Percentiles rank a stretch among this genome's conserved stretches.
Evolutionary conservation across 257 asterid species (phyloP).

Genomic region (Gentiana dahurica): DNA sequence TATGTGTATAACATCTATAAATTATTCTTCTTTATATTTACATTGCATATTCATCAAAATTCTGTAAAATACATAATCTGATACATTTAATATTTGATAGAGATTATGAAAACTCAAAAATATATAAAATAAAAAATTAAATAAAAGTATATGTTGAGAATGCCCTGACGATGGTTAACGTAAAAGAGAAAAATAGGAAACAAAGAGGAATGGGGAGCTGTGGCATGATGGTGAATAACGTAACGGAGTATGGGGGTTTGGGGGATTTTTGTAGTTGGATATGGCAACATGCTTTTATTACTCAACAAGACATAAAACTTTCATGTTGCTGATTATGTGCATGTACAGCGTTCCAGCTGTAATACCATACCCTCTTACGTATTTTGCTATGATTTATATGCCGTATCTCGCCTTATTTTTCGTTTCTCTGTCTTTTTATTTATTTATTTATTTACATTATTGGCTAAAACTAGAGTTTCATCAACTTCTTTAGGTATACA

Average conservation of each 20-base stretch:
- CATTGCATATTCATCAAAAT: no score
- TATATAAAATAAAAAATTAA: no score
- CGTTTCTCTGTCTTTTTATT: not conserved
- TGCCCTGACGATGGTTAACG: no score
- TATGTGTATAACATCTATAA: no score
- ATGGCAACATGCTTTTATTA: slow-evolving; percentile 24
- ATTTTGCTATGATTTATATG: slow-evolving; percentile 2
- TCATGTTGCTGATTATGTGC: slow-evolving; percentile 31
- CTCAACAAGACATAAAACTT: slow-evolving; percentile 20
- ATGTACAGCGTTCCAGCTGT: slow-evolving; percentile 17
- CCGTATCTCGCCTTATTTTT: not conserved
- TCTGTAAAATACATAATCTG: no score
- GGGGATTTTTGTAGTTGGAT: slow-evolving; percentile 21
- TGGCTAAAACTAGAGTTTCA: not conserved
- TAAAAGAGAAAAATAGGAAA: not conserved
- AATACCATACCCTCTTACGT: slow-evolving; percentile 15
- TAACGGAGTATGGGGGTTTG: slow-evolving; percentile 21
- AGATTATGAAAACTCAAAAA: no score
- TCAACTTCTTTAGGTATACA: not conserved
- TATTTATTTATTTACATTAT: not conserved
- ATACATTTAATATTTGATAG: no score
- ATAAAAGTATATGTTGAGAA: no score
- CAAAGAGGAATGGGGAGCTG: slow-evolving; percentile 4
- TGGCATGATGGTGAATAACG: slow-evolving; percentile 29
- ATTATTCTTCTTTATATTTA: no score